A percentile compares a stretch with the other conserved stretches of the same genome.
Conservation (phyloP, 2,329 filamentous ascomycete species). For the Penicillium sp. region DNA sequence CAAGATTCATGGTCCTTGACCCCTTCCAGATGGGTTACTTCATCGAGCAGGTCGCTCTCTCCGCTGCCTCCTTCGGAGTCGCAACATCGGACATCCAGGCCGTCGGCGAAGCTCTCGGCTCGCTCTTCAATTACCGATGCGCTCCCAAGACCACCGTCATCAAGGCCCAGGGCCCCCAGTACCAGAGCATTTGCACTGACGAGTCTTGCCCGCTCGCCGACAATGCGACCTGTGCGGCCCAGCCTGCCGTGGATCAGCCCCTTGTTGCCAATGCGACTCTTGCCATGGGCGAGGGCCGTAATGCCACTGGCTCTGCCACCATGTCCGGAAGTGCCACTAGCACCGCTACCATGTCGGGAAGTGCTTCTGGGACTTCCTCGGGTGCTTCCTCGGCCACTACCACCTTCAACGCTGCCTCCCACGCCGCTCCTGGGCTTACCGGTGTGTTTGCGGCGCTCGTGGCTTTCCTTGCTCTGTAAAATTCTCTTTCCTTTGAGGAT, state of each 20-base stretch:
- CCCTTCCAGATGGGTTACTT: slow-evolving; percentile 60
- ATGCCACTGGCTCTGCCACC: slow-evolving; percentile 2
- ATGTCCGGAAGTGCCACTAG: not conserved
- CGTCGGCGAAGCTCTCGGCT: slow-evolving; percentile 55
- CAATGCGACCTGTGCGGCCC: slow-evolving; percentile 49
- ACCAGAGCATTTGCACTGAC: slow-evolving; percentile 62
- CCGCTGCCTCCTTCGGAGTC: slow-evolving; percentile 63
- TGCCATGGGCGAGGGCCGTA: slow-evolving; percentile 18
- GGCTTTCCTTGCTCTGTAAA: slow-evolving; percentile 6
- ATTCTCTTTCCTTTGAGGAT: not conserved
- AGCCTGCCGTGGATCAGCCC: slow-evolving; percentile 21
- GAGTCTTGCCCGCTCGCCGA: slow-evolving; percentile 54
- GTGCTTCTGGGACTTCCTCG: not conserved
- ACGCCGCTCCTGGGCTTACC: slow-evolving; percentile 6
- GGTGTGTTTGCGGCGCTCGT: slow-evolving; percentile 4
- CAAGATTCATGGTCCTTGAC: slow-evolving; percentile 60
- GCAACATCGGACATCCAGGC: slow-evolving; percentile 55
- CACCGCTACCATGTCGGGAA: not conserved
- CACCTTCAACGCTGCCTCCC: slow-evolving; percentile 7
- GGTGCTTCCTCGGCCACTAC: not conserved
- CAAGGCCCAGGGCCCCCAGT: slow-evolving; percentile 49
- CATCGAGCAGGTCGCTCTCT: slow-evolving; percentile 60
- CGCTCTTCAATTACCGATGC: slow-evolving; percentile 59
- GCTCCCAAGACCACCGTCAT: slow-evolving; percentile 52
- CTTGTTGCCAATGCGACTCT: slow-evolving; percentile 24